Base-by-base conservation (phyloP, 805 yeast species). In the Sugiyamaella floridensis region DNA sequence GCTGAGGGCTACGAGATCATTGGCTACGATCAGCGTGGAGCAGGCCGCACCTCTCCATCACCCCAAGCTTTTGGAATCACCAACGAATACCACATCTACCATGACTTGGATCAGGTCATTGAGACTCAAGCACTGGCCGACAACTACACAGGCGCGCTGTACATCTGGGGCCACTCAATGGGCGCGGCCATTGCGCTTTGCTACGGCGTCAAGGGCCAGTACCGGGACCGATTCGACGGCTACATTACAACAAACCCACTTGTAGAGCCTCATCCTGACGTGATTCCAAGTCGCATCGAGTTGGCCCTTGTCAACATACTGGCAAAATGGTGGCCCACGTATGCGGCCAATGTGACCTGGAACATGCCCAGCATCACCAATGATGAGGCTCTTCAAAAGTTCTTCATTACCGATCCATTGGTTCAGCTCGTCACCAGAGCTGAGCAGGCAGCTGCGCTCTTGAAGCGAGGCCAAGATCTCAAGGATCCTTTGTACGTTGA, bases 21-120 rank as follows among this genome's bases (percentile, higher is more conserved):
- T 7, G 60, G 60, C 11, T 69, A 65, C 50, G 75, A 71, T 53
- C 73, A 68, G 60, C 66, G 75, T 12, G 76, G 76, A 1, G 65
- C 64, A 41, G 75, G 75, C 15, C 50, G 51, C 20, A 67, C 73
- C 2, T 64, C 71, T 18, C 49, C 48, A 19, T 20, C 59, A 22
- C 55, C 56, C 28, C 58, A 62, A 48, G 62, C 64, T 8, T 64
- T 54, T 51, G 74, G 73, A 15, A 43, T 59, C 45, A 65, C 70
- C 37, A 63, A 64, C 56, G 74, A 71, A 51, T 52, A 52, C 47
- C 46, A 49, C 43, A 63, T 66, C 19, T 64, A 59, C 55, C 51
- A 54, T 19, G 74, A 71, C 52, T 49, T 71, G 37, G 72, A 70
- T 49, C 52, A 59, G 8, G 47, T 70, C 41, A 58, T 68, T 22